Conservation (phyloP, 2,329 filamentous ascomycete species). For the Ceratocystis papillata region DNA sequence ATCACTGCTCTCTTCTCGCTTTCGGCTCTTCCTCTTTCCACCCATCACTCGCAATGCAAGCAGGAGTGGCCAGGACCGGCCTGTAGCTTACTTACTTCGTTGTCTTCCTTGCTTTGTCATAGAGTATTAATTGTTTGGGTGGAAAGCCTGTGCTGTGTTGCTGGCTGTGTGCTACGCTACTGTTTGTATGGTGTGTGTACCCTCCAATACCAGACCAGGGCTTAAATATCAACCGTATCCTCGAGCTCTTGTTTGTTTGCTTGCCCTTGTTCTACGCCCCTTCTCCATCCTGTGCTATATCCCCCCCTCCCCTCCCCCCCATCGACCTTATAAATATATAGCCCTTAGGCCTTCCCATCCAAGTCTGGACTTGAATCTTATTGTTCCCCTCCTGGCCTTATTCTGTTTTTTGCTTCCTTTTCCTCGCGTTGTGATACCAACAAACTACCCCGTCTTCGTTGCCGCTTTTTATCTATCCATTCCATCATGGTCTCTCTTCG, state of each 20-base stretch:
- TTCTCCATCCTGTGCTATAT: neutral
- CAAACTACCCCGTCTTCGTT: neutral
- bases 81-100: neutral
- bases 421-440: neutral
- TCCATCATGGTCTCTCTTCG: conserved; percentile 26
- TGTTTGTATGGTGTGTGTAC: too few relatives aligned
- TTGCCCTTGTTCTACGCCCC: neutral
- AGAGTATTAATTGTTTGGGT: neutral
- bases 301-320: too few relatives aligned
- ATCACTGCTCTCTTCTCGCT: neutral
- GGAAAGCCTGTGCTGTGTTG: neutral
- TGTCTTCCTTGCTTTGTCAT: neutral
- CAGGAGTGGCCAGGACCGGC: neutral
- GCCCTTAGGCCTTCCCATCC: neutral
- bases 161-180: too few relatives aligned
- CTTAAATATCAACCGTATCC: conserved; percentile 11
- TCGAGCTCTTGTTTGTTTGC: neutral
- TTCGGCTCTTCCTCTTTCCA: conserved; percentile 9
- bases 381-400: neutral
- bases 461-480: neutral
- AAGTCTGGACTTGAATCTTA: neutral
- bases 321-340: neutral
- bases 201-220: neutral
- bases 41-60: neutral
- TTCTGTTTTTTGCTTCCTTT: neutral